phyloP scores from a whole-genome alignment of 106 monocot genomes.

The Dioscorea alata region DNA sequence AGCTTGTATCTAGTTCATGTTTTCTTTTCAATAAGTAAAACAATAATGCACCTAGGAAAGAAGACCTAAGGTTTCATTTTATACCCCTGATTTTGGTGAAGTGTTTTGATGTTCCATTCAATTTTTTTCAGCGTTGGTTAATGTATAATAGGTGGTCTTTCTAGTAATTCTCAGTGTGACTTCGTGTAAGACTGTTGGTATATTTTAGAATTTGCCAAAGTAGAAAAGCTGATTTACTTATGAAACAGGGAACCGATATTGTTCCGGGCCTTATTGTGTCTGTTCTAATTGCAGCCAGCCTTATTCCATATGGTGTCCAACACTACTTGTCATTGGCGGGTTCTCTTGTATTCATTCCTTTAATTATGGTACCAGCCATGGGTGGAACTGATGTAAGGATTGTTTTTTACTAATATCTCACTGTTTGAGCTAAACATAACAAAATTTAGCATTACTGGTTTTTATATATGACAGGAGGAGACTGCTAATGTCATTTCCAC shows the following conservation, averaged over 20 bases:
- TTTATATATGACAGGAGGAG: slow-evolving; percentile 56
- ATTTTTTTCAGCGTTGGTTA: not conserved
- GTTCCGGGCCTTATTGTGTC: not conserved
- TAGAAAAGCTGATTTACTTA: too few relatives aligned
- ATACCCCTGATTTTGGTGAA: too few relatives aligned
- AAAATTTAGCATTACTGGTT: not conserved
- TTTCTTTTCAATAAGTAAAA: too few relatives aligned
- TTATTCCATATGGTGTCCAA: slow-evolving; percentile 80
- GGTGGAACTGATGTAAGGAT: slow-evolving; percentile 92
- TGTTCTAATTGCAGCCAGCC: slow-evolving; percentile 43
- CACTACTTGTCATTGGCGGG: slow-evolving; percentile 89
- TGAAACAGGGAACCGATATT: too few relatives aligned
- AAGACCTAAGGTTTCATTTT: too few relatives aligned
- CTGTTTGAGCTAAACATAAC: too few relatives aligned
- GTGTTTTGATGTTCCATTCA: not conserved
- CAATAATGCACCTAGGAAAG: too few relatives aligned
- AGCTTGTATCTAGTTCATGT: too few relatives aligned
- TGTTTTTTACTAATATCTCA: slow-evolving; percentile 7
- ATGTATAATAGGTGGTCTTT: too few relatives aligned
- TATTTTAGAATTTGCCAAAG: too few relatives aligned
- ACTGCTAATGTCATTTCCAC: slow-evolving; percentile 94
- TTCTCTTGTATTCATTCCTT: slow-evolving; percentile 92
- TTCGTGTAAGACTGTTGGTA: too few relatives aligned
- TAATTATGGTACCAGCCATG: slow-evolving; percentile 91
- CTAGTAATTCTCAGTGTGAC: too few relatives aligned